These are phyloP conservation scores for Penicillium soppii DNA, from an alignment of 495 filamentous ascomycete genomes.

Conservation along the genomic window DNA sequence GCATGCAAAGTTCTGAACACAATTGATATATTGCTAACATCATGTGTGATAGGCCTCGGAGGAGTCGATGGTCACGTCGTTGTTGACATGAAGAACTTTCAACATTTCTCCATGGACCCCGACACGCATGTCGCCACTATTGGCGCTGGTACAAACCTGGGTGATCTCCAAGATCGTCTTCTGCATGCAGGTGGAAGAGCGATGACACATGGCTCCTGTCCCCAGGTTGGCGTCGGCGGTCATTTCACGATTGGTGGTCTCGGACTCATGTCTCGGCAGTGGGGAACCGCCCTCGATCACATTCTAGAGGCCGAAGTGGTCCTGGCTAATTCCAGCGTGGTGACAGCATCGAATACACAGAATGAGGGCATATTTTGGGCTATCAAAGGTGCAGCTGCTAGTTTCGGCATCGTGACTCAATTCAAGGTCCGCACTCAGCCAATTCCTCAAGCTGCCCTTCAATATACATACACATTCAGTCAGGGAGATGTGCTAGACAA, in stretches of 20 bases:
- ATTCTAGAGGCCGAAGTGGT: constrained; percentile 62
- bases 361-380: constrained; percentile 56
- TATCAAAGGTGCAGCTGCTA: constrained; percentile 45
- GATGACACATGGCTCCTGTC: constrained; percentile 66
- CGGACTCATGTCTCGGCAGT: constrained; percentile 60
- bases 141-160: constrained; percentile 62
- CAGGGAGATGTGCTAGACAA: constrained; percentile 31
- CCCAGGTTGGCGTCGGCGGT: constrained; percentile 68
- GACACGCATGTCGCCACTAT: constrained; percentile 59
- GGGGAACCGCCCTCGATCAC: constrained; percentile 64
- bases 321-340: constrained; percentile 55
- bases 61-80: constrained; percentile 42
- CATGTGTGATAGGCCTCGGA: constrained; percentile 46
- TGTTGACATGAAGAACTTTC: constrained; percentile 43
- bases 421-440: constrained; percentile 45
- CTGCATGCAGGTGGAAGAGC: constrained; percentile 61
- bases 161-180: constrained; percentile 58
- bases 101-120: constrained; percentile 54
- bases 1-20: constrained; percentile 5
- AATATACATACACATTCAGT: constrained; percentile 37
- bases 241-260: constrained; percentile 72
- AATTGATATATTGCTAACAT: constrained; percentile 36
- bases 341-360: constrained; percentile 34
- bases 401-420: constrained; percentile 49
- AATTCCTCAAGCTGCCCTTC: constrained; percentile 29